Percentiles rank a stretch among this genome's conserved stretches.
Conservation (phyloP, 1,139 yeast genomes). For the Nakaseomyces nivariensis region DNA sequence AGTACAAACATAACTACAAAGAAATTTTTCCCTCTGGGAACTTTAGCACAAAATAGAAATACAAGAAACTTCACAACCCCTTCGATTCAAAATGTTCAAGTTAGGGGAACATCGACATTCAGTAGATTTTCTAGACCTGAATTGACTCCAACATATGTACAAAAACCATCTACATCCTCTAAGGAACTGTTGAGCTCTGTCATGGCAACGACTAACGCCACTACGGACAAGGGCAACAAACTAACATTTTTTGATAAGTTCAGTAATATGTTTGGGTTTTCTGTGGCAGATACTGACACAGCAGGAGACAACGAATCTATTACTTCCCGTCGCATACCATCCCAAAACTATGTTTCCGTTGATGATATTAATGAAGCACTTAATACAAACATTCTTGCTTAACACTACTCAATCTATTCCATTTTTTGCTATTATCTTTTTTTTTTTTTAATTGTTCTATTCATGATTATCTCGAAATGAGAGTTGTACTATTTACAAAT, state of each 20-base stretch:
- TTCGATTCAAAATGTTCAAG: constrained; percentile 10
- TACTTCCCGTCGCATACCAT: not conserved
- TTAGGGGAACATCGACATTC: constrained; percentile 14
- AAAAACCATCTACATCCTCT: constrained; percentile 9
- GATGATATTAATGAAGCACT: constrained; percentile 38
- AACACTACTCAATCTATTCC: not conserved
- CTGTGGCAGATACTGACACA: not conserved
- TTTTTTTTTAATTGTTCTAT: not conserved
- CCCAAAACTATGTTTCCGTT: constrained; percentile 4
- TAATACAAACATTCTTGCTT: constrained; percentile 23
- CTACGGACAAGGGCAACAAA: constrained; percentile 1
- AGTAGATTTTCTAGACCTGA: constrained; percentile 7
- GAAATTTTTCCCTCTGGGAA: not conserved
- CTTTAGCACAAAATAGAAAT: not conserved
- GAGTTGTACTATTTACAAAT: not conserved
- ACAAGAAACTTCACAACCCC: constrained; percentile 6
- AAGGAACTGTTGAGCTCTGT: constrained; percentile 16
- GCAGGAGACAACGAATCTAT: not conserved
- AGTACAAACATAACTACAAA: not conserved
- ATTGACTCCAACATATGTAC: not conserved
- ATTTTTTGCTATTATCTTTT: not conserved
- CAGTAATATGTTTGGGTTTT: constrained; percentile 11
- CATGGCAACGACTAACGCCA: constrained; percentile 6
- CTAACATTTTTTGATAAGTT: constrained; percentile 11
- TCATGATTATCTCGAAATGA: constrained; percentile 1